A percentile compares a stretch with the other conserved stretches of the same genome.
Evolutionary conservation across 2,329 filamentous ascomycete species (phyloP).

Genomic region (Monilinia fructigena): DNA sequence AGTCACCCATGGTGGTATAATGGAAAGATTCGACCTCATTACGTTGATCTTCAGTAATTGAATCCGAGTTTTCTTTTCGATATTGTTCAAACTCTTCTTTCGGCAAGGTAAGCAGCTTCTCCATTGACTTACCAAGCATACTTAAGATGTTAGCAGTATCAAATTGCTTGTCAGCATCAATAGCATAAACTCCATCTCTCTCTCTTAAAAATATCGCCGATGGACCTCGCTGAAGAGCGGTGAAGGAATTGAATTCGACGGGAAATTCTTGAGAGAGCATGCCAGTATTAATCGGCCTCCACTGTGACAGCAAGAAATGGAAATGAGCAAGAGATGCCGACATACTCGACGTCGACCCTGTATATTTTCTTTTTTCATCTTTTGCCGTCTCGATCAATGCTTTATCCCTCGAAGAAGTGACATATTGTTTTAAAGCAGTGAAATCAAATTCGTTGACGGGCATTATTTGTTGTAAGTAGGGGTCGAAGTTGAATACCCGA

Average conservation of each 20-base stretch:
- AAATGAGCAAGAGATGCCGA: slow-evolving; percentile 84
- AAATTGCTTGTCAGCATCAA: slow-evolving; percentile 93
- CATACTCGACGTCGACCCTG: slow-evolving; percentile 97
- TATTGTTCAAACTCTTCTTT: slow-evolving; percentile 85
- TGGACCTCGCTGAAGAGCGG: slow-evolving; percentile 68
- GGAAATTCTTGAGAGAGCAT: slow-evolving; percentile 68
- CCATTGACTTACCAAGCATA: slow-evolving; percentile 93
- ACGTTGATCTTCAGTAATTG: slow-evolving; percentile 69
- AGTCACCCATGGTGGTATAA: slow-evolving; percentile 81
- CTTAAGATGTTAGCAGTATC: slow-evolving; percentile 83
- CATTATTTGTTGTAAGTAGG: slow-evolving; percentile 91
- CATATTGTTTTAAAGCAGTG: slow-evolving; percentile 77
- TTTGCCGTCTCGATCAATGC: slow-evolving; percentile 68
- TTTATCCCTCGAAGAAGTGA: slow-evolving; percentile 84
- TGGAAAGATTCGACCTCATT: slow-evolving; percentile 77
- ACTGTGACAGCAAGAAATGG: slow-evolving; percentile 84
- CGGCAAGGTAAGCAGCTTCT: slow-evolving; percentile 84
- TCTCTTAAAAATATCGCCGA: slow-evolving; percentile 78
- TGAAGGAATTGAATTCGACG: slow-evolving; percentile 64
- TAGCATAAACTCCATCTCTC: slow-evolving; percentile 84
- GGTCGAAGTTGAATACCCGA: slow-evolving; percentile 93
- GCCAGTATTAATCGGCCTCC: slow-evolving; percentile 67
- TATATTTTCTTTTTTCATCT: slow-evolving; percentile 71
- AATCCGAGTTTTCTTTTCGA: slow-evolving; percentile 63
- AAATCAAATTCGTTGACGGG: slow-evolving; percentile 92